A percentile compares a stretch with the other conserved stretches of the same genome.
Evolutionary conservation across 169 alveolate genomes (phyloP).

Genomic region (Toxoplasma gondii): DNA sequence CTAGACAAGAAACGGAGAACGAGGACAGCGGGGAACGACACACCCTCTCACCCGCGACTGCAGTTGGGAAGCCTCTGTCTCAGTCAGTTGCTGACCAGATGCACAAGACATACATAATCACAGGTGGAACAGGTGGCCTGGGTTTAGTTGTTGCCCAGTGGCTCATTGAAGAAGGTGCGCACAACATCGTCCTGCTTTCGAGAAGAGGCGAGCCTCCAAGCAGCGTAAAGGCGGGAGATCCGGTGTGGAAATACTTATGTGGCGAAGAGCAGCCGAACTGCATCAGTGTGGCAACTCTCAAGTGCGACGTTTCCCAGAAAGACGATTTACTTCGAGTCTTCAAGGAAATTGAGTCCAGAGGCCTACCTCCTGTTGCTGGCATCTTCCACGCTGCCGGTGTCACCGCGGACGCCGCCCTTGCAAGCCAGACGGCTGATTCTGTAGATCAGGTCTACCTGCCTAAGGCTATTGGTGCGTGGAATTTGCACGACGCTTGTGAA

Average conservation of each 20-base stretch:
- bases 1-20: neutral
- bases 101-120: conserved; percentile 62
- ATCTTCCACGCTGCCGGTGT: conserved; percentile 81
- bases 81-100: neutral
- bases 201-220: conserved; percentile 59
- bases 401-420: conserved; percentile 71
- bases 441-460: conserved; percentile 75
- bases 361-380: conserved; percentile 66
- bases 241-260: conserved; percentile 44
- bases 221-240: conserved; percentile 11
- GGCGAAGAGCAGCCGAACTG: conserved; percentile 25
- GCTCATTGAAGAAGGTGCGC: conserved; percentile 77
- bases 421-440: conserved; percentile 63
- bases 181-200: conserved; percentile 69
- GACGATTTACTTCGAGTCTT: conserved; percentile 53
- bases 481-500: conserved; percentile 73
- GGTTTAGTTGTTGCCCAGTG: conserved; percentile 70
- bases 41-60: neutral
- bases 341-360: conserved; percentile 15
- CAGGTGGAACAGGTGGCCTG: conserved; percentile 74
- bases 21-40: neutral
- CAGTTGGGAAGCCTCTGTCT: conserved; percentile 11
- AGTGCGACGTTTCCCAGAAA: conserved; percentile 57
- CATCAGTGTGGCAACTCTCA: neutral
- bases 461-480: conserved; percentile 81